Evolutionary conservation across 345 rosid genomes (phyloP).

Genomic region (Viola odorata): DNA sequence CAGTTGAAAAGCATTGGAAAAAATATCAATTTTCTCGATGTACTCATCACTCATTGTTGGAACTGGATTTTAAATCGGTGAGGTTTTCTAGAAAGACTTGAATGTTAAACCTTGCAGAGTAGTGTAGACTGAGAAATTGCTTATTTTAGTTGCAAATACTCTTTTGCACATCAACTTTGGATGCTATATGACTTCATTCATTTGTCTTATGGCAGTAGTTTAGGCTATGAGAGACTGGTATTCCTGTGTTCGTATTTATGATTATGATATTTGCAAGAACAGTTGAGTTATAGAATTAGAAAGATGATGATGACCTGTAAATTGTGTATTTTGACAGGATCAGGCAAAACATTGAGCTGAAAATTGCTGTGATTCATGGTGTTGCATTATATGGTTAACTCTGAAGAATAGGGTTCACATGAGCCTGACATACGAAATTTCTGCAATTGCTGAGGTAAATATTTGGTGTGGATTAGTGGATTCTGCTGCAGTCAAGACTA

Average conservation of each 20-base stretch:
- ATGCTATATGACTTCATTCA: not conserved
- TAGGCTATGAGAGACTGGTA: no score
- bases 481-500: not conserved
- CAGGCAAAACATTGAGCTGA: slow-evolving; percentile 5
- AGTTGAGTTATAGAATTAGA: no score
- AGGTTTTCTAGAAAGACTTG: not conserved
- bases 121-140: not conserved
- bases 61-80: not conserved
- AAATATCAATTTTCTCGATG: no score
- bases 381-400: not conserved
- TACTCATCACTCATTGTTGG: not conserved
- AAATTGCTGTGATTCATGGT: slow-evolving; percentile 5
- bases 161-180: not conserved
- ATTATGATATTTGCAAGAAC: no score
- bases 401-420: slow-evolving; percentile 7
- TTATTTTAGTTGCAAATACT: not conserved
- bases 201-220: no score
- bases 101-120: not conserved
- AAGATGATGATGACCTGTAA: not conserved
- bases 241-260: no score
- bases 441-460: slow-evolving; percentile 30
- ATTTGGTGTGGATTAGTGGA: slow-evolving; percentile 6
- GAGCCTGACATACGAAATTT: slow-evolving; percentile 2
- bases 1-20: no score
- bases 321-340: slow-evolving; percentile 24